Conservation (phyloP, 108 stramenopile genomes). For the Cyclotella cryptica region DNA sequence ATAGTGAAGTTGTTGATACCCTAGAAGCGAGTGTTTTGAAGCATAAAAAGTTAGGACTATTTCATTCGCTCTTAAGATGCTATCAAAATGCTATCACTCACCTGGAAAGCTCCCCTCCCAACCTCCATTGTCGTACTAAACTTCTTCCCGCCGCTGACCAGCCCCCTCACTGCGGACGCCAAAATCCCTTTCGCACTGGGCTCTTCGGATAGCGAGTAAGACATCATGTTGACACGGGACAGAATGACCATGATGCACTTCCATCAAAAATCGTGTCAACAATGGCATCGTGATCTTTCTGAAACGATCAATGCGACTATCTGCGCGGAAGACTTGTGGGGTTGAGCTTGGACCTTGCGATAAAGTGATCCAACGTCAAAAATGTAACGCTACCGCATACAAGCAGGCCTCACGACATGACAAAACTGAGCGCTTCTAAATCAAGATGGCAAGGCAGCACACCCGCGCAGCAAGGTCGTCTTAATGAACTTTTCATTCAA, state of each 20-base stretch:
- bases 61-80: no score
- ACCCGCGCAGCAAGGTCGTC: constrained; percentile 67
- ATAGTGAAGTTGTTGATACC: no score
- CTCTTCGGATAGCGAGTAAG: background rate
- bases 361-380: background rate
- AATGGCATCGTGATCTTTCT: background rate
- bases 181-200: no score
- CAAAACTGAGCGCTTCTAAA: background rate
- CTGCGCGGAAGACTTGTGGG: constrained; percentile 12
- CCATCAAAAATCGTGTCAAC: background rate
- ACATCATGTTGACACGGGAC: background rate
- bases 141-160: constrained; percentile 16
- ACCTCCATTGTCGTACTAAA: constrained; percentile 22
- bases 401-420: background rate
- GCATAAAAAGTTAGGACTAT: no score
- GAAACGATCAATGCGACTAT: constrained; percentile 21
- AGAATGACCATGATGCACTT: background rate
- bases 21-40: no score
- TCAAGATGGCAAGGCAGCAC: constrained; percentile 19
- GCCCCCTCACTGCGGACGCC: background rate
- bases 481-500: constrained; percentile 56
- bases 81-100: no score
- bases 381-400: background rate
- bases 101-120: constrained; percentile 16
- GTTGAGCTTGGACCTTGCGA: constrained; percentile 25